phyloP scores from a whole-genome alignment of 2,329 filamentous ascomycete genomes.

The Capronia epimyces region DNA sequence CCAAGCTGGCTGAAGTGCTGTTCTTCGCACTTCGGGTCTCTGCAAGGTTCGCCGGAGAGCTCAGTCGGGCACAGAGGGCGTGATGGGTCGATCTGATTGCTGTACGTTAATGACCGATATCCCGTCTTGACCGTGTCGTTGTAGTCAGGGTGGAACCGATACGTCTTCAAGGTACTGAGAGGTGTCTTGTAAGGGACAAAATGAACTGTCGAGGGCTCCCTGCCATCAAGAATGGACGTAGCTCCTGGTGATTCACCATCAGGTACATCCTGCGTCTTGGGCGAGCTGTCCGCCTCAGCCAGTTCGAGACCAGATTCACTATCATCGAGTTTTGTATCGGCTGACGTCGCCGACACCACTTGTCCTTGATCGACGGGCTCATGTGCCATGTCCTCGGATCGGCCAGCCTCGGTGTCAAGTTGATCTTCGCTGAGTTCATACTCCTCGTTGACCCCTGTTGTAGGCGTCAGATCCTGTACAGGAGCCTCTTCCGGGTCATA shows the following conservation, averaged over 20 bases:
- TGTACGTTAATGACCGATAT: constrained; percentile 86
- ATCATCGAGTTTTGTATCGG: constrained; percentile 13
- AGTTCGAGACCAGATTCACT: constrained; percentile 13
- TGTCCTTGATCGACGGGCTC: neutral
- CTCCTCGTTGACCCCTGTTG: constrained; percentile 14
- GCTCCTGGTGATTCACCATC: neutral
- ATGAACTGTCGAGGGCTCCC: constrained; percentile 27
- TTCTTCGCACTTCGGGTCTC: constrained; percentile 64
- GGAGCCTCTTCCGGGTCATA: constrained; percentile 35
- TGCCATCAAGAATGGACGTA: constrained; percentile 5
- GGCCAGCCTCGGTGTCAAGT: constrained; percentile 4
- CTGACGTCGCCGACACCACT: constrained; percentile 10
- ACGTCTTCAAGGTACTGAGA: constrained; percentile 75
- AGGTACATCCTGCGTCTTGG: constrained; percentile 7
- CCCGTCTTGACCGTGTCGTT: constrained; percentile 64
- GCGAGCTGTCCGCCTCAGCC: constrained; percentile 12
- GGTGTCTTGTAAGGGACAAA: constrained; percentile 74
- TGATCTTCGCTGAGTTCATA: constrained; percentile 20
- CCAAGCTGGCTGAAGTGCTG: constrained; percentile 75
- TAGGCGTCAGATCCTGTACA: constrained; percentile 13
- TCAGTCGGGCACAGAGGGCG: constrained; percentile 73
- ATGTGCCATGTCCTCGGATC: neutral
- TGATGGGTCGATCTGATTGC: constrained; percentile 75
- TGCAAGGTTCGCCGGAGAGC: constrained; percentile 64
- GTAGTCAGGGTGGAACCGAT: constrained; percentile 81